These are phyloP conservation scores for Apophysomyces sp. DNA, from an alignment of 371 early-diverging fungal genomes.

Conservation along the genomic window DNA sequence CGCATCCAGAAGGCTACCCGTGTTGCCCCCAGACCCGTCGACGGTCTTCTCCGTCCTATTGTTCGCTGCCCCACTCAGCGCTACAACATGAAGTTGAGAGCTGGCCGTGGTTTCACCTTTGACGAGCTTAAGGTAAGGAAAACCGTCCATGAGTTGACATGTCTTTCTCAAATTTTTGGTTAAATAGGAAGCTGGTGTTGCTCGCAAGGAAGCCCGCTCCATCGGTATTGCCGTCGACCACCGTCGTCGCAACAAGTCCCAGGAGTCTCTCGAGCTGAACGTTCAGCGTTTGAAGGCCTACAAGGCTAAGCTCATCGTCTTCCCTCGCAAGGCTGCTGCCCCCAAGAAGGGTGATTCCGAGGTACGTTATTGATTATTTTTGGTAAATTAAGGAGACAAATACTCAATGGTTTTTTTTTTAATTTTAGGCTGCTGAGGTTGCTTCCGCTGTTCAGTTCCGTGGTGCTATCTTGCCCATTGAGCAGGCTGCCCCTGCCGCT, in stretches of 20 bases:
- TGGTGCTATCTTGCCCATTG: constrained; percentile 75
- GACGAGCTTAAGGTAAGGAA: constrained; percentile 93
- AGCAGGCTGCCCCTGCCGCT: constrained; percentile 63
- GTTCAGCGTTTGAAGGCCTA: constrained; percentile 98
- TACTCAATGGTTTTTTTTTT: no score
- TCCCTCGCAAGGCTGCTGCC: constrained; percentile 91
- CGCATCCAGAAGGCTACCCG: constrained; percentile 95
- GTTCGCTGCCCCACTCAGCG: constrained; percentile 97
- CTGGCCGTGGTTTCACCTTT: constrained; percentile 99
- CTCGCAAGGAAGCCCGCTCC: constrained; percentile 92
- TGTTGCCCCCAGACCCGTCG: constrained; percentile 97
- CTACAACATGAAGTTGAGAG: constrained; percentile 99
- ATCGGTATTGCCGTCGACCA: constrained; percentile 99
- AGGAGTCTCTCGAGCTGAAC: constrained; percentile 94
- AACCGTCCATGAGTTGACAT: not conserved
- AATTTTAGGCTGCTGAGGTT: constrained; percentile 67
- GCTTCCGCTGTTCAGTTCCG: constrained; percentile 73
- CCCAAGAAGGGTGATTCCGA: constrained; percentile 79
- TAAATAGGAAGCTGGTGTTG: constrained; percentile 87
- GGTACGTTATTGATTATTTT: constrained; percentile 17
- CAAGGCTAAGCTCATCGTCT: constrained; percentile 90
- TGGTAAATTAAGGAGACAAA: no score
- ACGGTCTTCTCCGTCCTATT: constrained; percentile 97
- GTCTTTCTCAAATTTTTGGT: not conserved
- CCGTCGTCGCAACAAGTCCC: constrained; percentile 97